phyloP scores from a whole-genome alignment of 176 grass and related monocot genomes.

The Zizania latifolia region DNA sequence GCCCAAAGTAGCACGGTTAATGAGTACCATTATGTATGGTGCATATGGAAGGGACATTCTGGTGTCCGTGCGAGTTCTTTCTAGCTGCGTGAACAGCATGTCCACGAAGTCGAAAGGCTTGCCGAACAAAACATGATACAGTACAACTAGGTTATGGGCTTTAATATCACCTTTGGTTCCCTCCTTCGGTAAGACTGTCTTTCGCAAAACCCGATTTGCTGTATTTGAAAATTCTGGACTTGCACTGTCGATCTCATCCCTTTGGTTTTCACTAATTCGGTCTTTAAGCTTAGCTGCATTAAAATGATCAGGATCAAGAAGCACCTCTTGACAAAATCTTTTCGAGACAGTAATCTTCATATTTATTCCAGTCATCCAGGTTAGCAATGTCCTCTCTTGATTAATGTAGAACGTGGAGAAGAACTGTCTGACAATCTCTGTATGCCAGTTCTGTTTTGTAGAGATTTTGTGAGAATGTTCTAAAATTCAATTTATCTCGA shows the following conservation, averaged over 20 bases:
- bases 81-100: neutral
- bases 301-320: neutral
- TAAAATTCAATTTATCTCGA: too few relatives aligned
- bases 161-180: neutral
- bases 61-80: neutral
- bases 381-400: neutral
- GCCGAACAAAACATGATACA: neutral
- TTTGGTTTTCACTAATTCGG: neutral
- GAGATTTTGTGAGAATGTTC: too few relatives aligned
- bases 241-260: neutral
- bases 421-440: neutral
- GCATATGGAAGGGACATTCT: neutral
- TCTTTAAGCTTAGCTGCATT: neutral
- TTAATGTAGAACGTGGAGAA: neutral
- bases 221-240: neutral
- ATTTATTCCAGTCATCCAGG: neutral
- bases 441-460: too few relatives aligned
- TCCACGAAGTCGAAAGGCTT: constrained; percentile 12
- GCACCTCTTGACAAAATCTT: neutral
- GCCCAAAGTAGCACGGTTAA: too few relatives aligned
- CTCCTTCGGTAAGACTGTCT: neutral
- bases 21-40: too few relatives aligned
- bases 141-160: neutral
- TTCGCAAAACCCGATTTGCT: neutral
- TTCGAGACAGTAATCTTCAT: neutral